phyloP scores from a whole-genome alignment of 176 grass and related monocot genomes.

The Carex cristatella region DNA sequence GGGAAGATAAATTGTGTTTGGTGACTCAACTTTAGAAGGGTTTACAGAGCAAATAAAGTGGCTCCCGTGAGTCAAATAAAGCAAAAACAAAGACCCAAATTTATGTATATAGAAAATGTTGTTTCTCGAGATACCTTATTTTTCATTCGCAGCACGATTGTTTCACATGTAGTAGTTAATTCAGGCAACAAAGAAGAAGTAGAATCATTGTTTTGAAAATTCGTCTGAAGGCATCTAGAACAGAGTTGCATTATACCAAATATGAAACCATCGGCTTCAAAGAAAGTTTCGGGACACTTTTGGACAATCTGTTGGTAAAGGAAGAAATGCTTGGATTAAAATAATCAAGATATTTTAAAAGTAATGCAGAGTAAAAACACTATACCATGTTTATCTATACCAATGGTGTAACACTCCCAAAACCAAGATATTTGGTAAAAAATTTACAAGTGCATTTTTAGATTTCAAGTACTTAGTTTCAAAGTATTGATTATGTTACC shows the following conservation, averaged over 20 bases:
- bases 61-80: not conserved
- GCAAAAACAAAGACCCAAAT: not conserved
- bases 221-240: conserved; percentile 44
- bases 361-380: not conserved
- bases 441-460: not conserved
- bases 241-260: conserved; percentile 55
- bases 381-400: not conserved
- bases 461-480: not conserved
- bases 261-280: conserved; percentile 66
- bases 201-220: conserved; percentile 48
- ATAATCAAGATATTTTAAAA: not conserved
- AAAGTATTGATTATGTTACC: conserved; percentile 41
- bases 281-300: conserved; percentile 64
- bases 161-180: conserved; percentile 54
- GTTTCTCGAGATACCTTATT: conserved; percentile 46
- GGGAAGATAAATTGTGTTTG: not conserved
- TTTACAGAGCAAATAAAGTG: not conserved
- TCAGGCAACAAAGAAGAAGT: conserved; percentile 59
- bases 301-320: conserved; percentile 49
- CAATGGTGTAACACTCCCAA: not conserved
- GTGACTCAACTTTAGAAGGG: not conserved
- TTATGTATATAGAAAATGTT: not conserved
- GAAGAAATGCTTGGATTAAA: not conserved
- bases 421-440: not conserved
- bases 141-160: conserved; percentile 48